A percentile compares a stretch with the other conserved stretches of the same genome.
phyloP scores from a whole-genome alignment of 768 basidiomycete genomes.

The Trametes cingulata region DNA sequence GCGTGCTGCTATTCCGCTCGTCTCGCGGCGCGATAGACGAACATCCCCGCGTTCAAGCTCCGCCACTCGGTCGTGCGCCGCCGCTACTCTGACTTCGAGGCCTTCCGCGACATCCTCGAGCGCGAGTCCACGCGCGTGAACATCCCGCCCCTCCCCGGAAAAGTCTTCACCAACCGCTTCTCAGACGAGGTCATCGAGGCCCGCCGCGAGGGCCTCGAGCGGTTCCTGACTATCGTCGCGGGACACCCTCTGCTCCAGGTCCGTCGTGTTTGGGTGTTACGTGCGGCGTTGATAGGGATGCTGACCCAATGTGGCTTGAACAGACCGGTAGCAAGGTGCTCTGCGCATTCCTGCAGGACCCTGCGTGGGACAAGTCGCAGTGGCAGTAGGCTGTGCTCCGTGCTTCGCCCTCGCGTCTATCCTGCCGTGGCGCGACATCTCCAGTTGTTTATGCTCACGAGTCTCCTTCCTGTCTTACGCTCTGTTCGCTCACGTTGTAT shows the following conservation, averaged over 20 bases:
- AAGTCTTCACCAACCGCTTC: slow-evolving; percentile 98
- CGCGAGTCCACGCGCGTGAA: slow-evolving; percentile 96
- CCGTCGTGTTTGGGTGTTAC: slow-evolving; percentile 24
- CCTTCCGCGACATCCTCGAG: slow-evolving; percentile 97
- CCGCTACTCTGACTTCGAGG: slow-evolving; percentile 71
- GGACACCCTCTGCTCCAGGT: slow-evolving; percentile 97
- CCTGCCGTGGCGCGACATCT: not conserved
- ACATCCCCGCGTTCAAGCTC: slow-evolving; percentile 98
- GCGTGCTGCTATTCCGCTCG: too few relatives aligned
- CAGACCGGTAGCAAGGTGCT: slow-evolving; percentile 97
- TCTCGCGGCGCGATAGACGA: slow-evolving; percentile 80
- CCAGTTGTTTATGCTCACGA: slow-evolving; percentile 38
- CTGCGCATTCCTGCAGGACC: slow-evolving; percentile 93
- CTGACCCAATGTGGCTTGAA: not conserved
- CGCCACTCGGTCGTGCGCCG: slow-evolving; percentile 65
- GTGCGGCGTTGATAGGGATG: not conserved
- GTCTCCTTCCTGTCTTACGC: slow-evolving; percentile 23
- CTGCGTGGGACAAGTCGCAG: slow-evolving; percentile 83
- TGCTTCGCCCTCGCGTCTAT: not conserved
- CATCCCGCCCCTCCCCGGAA: slow-evolving; percentile 95
- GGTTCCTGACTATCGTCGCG: slow-evolving; percentile 94
- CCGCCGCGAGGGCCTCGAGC: slow-evolving; percentile 88
- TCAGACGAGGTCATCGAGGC: slow-evolving; percentile 96
- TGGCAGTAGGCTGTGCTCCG: slow-evolving; percentile 53
- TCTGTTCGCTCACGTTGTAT: slow-evolving; percentile 12